Evolutionary conservation across 768 basidiomycete genomes (phyloP).

Genomic region (Botryobasidium botryosum): DNA sequence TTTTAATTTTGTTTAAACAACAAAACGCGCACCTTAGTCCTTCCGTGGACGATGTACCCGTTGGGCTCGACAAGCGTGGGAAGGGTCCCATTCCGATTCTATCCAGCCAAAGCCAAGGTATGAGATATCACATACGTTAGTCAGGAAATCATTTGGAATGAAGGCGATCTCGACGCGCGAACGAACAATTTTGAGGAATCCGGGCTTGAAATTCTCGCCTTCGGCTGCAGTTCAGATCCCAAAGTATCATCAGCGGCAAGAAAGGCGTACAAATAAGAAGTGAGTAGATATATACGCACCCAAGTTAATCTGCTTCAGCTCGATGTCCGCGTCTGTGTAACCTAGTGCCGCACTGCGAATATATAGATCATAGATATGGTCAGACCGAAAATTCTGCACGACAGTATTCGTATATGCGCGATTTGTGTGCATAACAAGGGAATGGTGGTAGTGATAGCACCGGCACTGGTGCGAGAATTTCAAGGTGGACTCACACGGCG

Average conservation of each 20-base stretch:
- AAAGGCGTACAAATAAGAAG: background rate
- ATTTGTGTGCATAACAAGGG: too few species aligned
- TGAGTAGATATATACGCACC: slow-evolving; percentile 8
- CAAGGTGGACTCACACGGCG: too few species aligned
- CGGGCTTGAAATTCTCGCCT: slow-evolving; percentile 32
- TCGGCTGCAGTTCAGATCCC: slow-evolving; percentile 14
- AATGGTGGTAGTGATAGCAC: too few species aligned
- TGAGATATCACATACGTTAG: background rate
- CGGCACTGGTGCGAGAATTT: too few species aligned
- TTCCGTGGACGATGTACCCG: slow-evolving; percentile 23
- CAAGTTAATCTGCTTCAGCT: slow-evolving; percentile 26
- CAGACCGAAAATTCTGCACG: too few species aligned
- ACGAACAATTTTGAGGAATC: slow-evolving; percentile 28
- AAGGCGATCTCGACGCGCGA: too few species aligned
- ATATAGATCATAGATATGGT: too few species aligned
- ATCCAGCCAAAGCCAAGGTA: too few species aligned
- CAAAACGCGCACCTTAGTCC: slow-evolving; percentile 8
- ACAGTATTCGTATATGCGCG: too few species aligned
- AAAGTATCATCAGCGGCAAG: background rate
- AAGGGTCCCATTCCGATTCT: slow-evolving; percentile 31
- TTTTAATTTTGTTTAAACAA: background rate
- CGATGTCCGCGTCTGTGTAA: slow-evolving; percentile 20
- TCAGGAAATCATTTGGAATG: background rate
- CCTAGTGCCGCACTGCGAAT: too few species aligned
- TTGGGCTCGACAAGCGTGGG: slow-evolving; percentile 25